phyloP scores from a whole-genome alignment of 176 grass and related monocot species.

The Aegilops umbellulata region DNA sequence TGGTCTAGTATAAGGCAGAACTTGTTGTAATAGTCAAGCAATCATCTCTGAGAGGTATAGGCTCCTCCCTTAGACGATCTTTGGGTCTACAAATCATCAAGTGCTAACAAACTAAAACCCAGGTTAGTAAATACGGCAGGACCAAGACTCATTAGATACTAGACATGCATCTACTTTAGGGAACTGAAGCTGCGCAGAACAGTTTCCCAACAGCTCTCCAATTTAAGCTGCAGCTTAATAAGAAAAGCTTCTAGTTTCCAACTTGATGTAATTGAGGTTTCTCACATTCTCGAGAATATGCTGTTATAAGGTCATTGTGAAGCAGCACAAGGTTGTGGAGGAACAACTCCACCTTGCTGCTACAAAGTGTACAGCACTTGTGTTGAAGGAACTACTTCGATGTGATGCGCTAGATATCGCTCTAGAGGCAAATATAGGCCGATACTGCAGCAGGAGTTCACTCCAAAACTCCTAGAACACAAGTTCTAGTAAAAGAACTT shows the following conservation, averaged over 20 bases:
- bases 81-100: not conserved
- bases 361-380: too few species aligned
- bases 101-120: not conserved
- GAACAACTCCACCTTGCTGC: not conserved
- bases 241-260: not conserved
- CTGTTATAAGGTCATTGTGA: not conserved
- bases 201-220: not conserved
- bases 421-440: too few species aligned
- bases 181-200: not conserved
- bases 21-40: too few species aligned
- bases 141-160: not conserved
- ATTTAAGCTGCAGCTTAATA: not conserved
- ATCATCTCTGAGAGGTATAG: not conserved
- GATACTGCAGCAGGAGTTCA: too few species aligned
- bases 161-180: not conserved
- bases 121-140: not conserved
- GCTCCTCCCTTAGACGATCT: not conserved
- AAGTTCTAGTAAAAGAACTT: too few species aligned
- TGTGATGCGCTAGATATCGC: too few species aligned
- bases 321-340: not conserved
- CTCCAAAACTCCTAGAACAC: too few species aligned
- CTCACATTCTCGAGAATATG: not conserved
- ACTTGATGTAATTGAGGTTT: constrained; percentile 16
- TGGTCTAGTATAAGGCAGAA: not conserved
- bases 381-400: too few species aligned